phyloP scores from a whole-genome alignment of 176 grass and related monocot genomes.

The Triticum urartu region DNA sequence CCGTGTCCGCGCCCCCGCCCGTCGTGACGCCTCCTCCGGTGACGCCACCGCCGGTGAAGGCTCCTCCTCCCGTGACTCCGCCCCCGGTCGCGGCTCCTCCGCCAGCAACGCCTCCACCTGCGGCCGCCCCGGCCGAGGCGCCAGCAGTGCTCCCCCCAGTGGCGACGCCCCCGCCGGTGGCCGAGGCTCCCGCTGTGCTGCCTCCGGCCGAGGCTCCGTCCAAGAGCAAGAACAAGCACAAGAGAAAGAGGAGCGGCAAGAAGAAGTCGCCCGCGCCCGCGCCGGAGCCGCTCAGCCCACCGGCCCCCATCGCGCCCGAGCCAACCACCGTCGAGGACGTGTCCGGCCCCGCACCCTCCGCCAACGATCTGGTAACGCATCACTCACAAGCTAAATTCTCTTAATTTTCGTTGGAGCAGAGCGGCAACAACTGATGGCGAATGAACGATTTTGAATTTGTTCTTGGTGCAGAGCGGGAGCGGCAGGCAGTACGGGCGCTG shows the following conservation, averaged over 20 bases:
- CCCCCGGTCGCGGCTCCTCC: neutral
- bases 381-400: neutral
- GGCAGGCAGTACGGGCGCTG: neutral
- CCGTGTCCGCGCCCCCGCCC: neutral
- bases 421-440: neutral
- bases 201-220: slow-evolving; percentile 54
- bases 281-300: slow-evolving; percentile 62
- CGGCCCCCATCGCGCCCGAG: slow-evolving; percentile 56
- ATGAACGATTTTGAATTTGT: neutral
- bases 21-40: neutral
- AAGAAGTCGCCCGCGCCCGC: slow-evolving; percentile 61
- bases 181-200: slow-evolving; percentile 35
- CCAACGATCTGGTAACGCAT: slow-evolving; percentile 62
- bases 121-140: neutral
- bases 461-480: slow-evolving; percentile 25
- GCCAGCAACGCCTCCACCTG: neutral
- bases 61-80: slow-evolving; percentile 19
- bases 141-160: slow-evolving; percentile 30
- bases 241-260: slow-evolving; percentile 60
- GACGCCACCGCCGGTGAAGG: neutral
- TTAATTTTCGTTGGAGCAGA: too few relatives aligned
- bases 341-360: slow-evolving; percentile 55
- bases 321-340: slow-evolving; percentile 49
- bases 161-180: slow-evolving; percentile 34
- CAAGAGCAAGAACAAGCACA: slow-evolving; percentile 69